Evolutionary conservation across 495 filamentous ascomycete species (phyloP).

Genomic region (Apiosordaria backusii): DNA sequence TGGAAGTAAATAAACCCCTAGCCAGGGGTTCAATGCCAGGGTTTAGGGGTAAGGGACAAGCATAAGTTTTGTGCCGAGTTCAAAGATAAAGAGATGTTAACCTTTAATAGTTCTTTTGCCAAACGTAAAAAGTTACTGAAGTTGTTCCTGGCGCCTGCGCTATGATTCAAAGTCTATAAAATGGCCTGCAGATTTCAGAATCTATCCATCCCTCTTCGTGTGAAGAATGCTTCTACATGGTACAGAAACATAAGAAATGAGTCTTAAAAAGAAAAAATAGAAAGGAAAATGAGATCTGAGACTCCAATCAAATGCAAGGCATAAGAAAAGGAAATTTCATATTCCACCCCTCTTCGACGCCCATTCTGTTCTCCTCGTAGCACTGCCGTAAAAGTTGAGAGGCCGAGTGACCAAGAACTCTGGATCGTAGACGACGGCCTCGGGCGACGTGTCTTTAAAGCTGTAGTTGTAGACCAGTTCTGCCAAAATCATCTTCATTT

Average conservation of each 20-base stretch:
- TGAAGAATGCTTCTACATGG: neutral
- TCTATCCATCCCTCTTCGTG: too few relatives aligned
- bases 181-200: too few relatives aligned
- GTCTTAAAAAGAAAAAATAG: neutral
- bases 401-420: slow-evolving; percentile 55
- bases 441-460: slow-evolving; percentile 37
- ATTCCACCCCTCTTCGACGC: slow-evolving; percentile 24
- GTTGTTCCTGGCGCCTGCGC: too few relatives aligned
- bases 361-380: slow-evolving; percentile 46
- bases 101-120: too few relatives aligned
- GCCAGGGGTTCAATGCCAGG: neutral
- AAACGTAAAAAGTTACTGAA: too few relatives aligned
- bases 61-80: too few relatives aligned
- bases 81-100: too few relatives aligned
- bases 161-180: too few relatives aligned
- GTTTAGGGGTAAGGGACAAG: too few relatives aligned
- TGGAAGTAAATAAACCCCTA: neutral
- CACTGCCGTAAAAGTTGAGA: slow-evolving; percentile 51
- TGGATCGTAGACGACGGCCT: slow-evolving; percentile 54
- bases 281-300: neutral
- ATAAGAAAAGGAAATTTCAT: neutral
- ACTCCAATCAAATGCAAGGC: neutral
- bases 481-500: slow-evolving; percentile 50
- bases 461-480: slow-evolving; percentile 54
- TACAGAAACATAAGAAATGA: neutral